Conservation (phyloP, 2,329 filamentous ascomycete species). For the Trichophyton rubrum region DNA sequence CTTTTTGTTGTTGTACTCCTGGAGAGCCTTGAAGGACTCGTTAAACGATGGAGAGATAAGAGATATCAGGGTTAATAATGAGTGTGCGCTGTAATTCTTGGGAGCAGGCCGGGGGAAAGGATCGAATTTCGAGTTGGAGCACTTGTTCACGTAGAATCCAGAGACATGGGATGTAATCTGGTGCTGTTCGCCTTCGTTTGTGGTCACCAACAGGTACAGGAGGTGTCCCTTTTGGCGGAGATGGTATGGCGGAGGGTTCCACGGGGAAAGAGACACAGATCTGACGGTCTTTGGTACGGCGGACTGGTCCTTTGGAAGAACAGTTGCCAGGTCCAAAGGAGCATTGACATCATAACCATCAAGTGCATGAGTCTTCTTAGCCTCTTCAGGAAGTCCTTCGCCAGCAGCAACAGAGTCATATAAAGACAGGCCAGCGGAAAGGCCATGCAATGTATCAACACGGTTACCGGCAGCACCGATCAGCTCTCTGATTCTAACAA, state of each 20-base stretch:
- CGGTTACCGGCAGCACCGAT: slow-evolving; percentile 85
- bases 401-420: slow-evolving; percentile 59
- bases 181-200: slow-evolving; percentile 86
- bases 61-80: slow-evolving; percentile 65
- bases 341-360: slow-evolving; percentile 66
- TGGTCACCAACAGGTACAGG: slow-evolving; percentile 77
- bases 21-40: slow-evolving; percentile 60
- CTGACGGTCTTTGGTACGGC: slow-evolving; percentile 82
- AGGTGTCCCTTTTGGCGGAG: slow-evolving; percentile 84
- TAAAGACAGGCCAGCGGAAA: slow-evolving; percentile 71
- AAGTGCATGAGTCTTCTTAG: slow-evolving; percentile 43
- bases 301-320: slow-evolving; percentile 56
- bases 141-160: slow-evolving; percentile 96
- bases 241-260: slow-evolving; percentile 92
- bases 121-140: slow-evolving; percentile 88
- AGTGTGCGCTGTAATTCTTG: slow-evolving; percentile 71
- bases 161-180: slow-evolving; percentile 89
- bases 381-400: slow-evolving; percentile 30
- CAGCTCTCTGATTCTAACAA: slow-evolving; percentile 80
- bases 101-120: slow-evolving; percentile 67
- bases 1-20: slow-evolving; percentile 71
- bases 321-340: slow-evolving; percentile 52
- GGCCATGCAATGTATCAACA: slow-evolving; percentile 73
- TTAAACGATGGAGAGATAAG: slow-evolving; percentile 75
- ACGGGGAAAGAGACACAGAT: slow-evolving; percentile 72